Percentiles rank a stretch among this genome's conserved stretches.
phyloP scores from a whole-genome alignment of 2,329 filamentous ascomycete genomes.

The Trichoderma afroharzianum region DNA sequence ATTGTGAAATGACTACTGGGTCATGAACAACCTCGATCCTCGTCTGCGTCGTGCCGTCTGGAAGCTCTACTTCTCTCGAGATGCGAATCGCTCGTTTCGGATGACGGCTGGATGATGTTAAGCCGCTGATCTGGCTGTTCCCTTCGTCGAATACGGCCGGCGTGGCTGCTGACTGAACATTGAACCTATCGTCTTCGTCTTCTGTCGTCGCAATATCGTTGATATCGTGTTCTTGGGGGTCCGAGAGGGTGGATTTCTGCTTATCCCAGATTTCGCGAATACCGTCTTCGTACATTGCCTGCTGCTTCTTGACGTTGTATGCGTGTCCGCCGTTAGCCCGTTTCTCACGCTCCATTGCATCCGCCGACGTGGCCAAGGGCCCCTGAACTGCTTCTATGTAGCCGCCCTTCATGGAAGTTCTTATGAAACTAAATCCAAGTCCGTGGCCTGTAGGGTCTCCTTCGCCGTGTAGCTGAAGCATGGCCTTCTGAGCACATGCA shows the following conservation, averaged over 20 bases:
- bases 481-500: constrained; percentile 89
- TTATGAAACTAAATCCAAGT: constrained; percentile 93
- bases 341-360: constrained; percentile 82
- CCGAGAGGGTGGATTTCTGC: constrained; percentile 74
- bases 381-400: constrained; percentile 77
- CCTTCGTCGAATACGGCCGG: constrained; percentile 73
- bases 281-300: constrained; percentile 85
- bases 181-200: constrained; percentile 65
- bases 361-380: constrained; percentile 64
- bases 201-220: constrained; percentile 56
- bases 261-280: constrained; percentile 91
- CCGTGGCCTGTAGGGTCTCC: constrained; percentile 93
- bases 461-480: constrained; percentile 91
- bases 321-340: constrained; percentile 90
- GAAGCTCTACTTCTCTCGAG: constrained; percentile 53
- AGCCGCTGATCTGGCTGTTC: constrained; percentile 70
- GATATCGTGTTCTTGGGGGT: constrained; percentile 64
- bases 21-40: constrained; percentile 71
- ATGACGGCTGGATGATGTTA: constrained; percentile 61
- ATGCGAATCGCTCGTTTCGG: constrained; percentile 69
- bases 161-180: constrained; percentile 66
- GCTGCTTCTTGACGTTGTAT: constrained; percentile 95
- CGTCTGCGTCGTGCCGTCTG: constrained; percentile 52
- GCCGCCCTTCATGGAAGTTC: constrained; percentile 97
- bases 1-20: constrained; percentile 82